These are phyloP conservation scores for Penstemon barbatus DNA, from an alignment of 257 asterid species.

Conservation along the genomic window DNA sequence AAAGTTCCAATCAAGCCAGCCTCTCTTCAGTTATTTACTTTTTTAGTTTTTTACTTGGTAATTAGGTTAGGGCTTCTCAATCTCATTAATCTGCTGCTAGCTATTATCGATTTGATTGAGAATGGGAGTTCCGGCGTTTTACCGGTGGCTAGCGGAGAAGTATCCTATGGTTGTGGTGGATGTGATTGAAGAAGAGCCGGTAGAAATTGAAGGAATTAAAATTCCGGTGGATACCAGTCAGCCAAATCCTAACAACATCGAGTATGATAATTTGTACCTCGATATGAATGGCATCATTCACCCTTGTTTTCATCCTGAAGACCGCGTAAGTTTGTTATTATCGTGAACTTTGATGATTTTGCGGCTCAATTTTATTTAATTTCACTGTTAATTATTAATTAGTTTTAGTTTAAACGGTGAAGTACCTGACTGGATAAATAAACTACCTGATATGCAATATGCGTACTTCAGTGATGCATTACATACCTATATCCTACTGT, in stretches of 20 bases:
- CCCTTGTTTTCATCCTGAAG: slow-evolving; percentile 97
- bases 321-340: slow-evolving; percentile 56
- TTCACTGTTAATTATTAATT: not conserved
- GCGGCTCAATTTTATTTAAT: not conserved
- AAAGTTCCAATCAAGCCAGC: not conserved
- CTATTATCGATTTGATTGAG: slow-evolving; percentile 22
- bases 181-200: slow-evolving; percentile 83
- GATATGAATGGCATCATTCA: slow-evolving; percentile 96
- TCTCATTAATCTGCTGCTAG: not conserved
- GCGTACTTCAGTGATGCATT: no score
- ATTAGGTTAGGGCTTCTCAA: not conserved
- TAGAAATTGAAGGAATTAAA: slow-evolving; percentile 63
- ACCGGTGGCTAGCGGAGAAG: slow-evolving; percentile 99
- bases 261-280: slow-evolving; percentile 81
- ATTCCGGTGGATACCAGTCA: slow-evolving; percentile 93
- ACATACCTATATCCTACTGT: no score
- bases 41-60: not conserved
- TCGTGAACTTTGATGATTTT: not conserved
- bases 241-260: slow-evolving; percentile 81
- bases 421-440: not conserved
- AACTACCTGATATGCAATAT: no score
- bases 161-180: slow-evolving; percentile 86
- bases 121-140: slow-evolving; percentile 99
- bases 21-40: not conserved
- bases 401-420: not conserved